Evolutionary conservation across 352 stramenopile species (phyloP).

Genomic region (Globisporangium splendens): DNA sequence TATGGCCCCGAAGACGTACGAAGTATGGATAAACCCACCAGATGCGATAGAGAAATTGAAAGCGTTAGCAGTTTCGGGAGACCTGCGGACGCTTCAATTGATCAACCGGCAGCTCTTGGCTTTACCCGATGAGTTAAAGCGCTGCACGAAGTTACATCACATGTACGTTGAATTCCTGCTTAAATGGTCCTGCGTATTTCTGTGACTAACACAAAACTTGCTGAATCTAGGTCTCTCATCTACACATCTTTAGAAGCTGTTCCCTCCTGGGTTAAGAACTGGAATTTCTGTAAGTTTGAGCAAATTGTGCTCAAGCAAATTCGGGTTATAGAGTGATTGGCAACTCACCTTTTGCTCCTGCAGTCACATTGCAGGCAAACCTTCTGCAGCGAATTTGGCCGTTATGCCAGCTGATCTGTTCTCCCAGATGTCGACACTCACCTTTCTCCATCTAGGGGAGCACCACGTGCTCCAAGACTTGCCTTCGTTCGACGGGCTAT

Average conservation of each 20-base stretch:
- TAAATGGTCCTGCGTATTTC: background rate
- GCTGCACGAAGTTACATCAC: conserved; percentile 26
- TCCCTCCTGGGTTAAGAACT: conserved; percentile 31
- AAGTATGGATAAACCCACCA: conserved; percentile 26
- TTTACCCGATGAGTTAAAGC: conserved; percentile 21
- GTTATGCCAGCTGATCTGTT: conserved; percentile 28
- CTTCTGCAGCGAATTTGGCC: conserved; percentile 17
- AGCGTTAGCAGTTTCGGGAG: conserved; percentile 20
- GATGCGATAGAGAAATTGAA: conserved; percentile 22
- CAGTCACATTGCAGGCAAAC: conserved; percentile 39
- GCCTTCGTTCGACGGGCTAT: conserved; percentile 22
- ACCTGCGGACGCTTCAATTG: conserved; percentile 28
- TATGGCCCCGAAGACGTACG: conserved; percentile 25
- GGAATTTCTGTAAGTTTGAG: conserved; percentile 30
- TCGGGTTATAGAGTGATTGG: background rate
- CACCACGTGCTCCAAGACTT: conserved; percentile 21
- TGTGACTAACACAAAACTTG: too few species aligned
- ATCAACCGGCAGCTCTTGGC: conserved; percentile 24
- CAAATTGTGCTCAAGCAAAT: background rate
- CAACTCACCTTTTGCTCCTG: too few species aligned
- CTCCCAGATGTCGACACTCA: conserved; percentile 23
- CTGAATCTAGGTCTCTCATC: conserved; percentile 18
- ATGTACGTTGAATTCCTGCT: conserved; percentile 22
- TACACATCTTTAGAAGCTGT: conserved; percentile 21
- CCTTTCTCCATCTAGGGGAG: conserved; percentile 31